These are phyloP conservation scores for Hypoxylon crocopeplum DNA, from an alignment of 495 filamentous ascomycete genomes.

Conservation along the genomic window DNA sequence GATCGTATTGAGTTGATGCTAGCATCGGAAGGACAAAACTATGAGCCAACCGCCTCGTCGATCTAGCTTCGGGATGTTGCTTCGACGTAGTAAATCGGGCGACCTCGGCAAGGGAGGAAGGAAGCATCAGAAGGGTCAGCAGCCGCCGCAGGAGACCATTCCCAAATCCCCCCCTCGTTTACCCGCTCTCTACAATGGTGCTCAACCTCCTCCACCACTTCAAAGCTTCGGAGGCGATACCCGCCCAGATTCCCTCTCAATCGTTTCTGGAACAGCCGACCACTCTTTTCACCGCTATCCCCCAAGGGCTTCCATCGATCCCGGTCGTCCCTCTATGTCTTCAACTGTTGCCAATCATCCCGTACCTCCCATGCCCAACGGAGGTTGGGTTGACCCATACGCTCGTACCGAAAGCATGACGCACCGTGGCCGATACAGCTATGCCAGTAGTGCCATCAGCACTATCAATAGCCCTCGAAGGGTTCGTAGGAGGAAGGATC, in stretches of 20 bases:
- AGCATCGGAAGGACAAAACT: slow-evolving; percentile 32
- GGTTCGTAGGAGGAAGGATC: slow-evolving; percentile 92
- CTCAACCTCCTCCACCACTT: slow-evolving; percentile 67
- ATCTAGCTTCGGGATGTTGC: slow-evolving; percentile 67
- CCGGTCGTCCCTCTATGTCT: slow-evolving; percentile 54
- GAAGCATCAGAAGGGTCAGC: slow-evolving; percentile 70
- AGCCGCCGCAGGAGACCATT: slow-evolving; percentile 69
- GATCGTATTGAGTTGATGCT: slow-evolving; percentile 34
- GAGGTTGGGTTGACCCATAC: slow-evolving; percentile 72
- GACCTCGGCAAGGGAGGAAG: slow-evolving; percentile 70
- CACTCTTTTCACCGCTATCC: slow-evolving; percentile 45
- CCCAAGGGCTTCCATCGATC: slow-evolving; percentile 39
- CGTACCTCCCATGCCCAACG: slow-evolving; percentile 62
- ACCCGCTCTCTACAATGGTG: slow-evolving; percentile 72
- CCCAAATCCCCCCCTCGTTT: slow-evolving; percentile 78
- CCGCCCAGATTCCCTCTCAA: slow-evolving; percentile 69
- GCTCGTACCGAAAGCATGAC: slow-evolving; percentile 93
- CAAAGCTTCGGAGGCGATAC: slow-evolving; percentile 74
- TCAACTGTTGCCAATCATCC: slow-evolving; percentile 47
- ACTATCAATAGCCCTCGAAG: slow-evolving; percentile 93
- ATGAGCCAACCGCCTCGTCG: slow-evolving; percentile 58
- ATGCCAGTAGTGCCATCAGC: slow-evolving; percentile 90
- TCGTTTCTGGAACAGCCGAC: slow-evolving; percentile 62
- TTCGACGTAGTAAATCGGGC: slow-evolving; percentile 82
- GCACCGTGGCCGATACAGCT: slow-evolving; percentile 94